These are phyloP conservation scores for Trypanosoma cruzi DNA, from an alignment of 208 protist species.

Conservation along the genomic window DNA sequence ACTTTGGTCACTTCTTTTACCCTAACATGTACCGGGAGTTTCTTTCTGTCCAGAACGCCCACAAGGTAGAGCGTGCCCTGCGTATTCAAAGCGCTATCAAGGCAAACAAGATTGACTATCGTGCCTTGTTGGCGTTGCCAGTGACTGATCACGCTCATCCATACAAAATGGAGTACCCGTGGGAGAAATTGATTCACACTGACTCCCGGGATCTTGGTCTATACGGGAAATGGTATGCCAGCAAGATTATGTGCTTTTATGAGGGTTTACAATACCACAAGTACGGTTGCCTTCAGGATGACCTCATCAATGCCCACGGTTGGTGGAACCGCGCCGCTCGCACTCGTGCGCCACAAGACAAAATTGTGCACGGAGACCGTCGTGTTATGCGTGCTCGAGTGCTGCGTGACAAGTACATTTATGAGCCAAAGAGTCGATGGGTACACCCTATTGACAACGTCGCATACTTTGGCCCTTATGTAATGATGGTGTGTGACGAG, in stretches of 20 bases:
- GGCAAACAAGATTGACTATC: slow-evolving; percentile 93
- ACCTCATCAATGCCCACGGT: slow-evolving; percentile 90
- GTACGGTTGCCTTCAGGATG: slow-evolving; percentile 87
- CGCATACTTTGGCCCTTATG: slow-evolving; percentile 89
- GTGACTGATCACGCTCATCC: slow-evolving; percentile 92
- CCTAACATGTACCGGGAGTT: slow-evolving; percentile 91
- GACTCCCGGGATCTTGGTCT: slow-evolving; percentile 76
- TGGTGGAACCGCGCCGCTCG: slow-evolving; percentile 91
- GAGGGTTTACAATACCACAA: slow-evolving; percentile 89
- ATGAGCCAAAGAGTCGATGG: slow-evolving; percentile 90
- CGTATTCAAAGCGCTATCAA: slow-evolving; percentile 92
- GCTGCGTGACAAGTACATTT: slow-evolving; percentile 93
- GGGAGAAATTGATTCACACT: slow-evolving; percentile 90
- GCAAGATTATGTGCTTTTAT: slow-evolving; percentile 92
- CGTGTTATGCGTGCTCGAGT: slow-evolving; percentile 88
- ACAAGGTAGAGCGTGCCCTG: slow-evolving; percentile 88
- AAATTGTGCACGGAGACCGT: slow-evolving; percentile 85
- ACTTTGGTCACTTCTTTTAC: slow-evolving; percentile 91
- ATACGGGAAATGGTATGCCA: slow-evolving; percentile 91
- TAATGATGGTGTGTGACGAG: slow-evolving; percentile 93
- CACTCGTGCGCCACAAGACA: slow-evolving; percentile 86
- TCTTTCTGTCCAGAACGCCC: slow-evolving; percentile 87
- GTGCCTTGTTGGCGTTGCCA: slow-evolving; percentile 85
- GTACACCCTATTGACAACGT: slow-evolving; percentile 92
- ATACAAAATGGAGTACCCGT: slow-evolving; percentile 94